Base-by-base conservation (phyloP, 2,329 filamentous ascomycete genomes). In the Colletotrichum cuscutae region DNA sequence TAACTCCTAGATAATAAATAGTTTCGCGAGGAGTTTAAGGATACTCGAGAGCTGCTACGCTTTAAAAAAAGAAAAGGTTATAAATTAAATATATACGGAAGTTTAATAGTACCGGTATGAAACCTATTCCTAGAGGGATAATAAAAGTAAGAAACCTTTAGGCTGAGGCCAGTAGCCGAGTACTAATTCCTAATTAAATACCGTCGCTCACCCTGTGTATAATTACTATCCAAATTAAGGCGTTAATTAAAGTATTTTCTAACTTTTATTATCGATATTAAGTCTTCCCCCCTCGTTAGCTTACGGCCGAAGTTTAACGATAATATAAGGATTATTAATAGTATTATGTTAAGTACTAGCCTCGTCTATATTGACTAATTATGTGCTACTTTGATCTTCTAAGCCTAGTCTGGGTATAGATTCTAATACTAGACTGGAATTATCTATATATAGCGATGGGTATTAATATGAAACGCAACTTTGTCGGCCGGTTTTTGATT, bases 1-100 rank as follows among this genome's bases (percentile, higher is more conserved):
- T 42, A 63, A 35, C 60, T 63, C 37, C 28, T 63, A 26, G 42
- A 53, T n/a, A 42, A 63, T 37, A 42, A 63, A 13, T 63, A 26
- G 42, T 63, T 63, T 52, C 22, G 42, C 19, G 60, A 63, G 37
- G 5, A 32, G 15, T 63, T 37, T 52, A 28, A 63, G 13, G 60
- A 53, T 22, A 52, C 60, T 52, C 60, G 60, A 49, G 60, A 53
- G 24, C 60, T 37, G 15, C 60, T 53, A 24, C 26, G 37, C 19
- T 19, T 37, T 52, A 35, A 5, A 4, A 24, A 4, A 37, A 22
- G 30, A 13, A 19, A 59, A 59, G 11, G 30, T n/a, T 22, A 12
- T 37, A 37, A 24, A 59, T 35, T 37, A 4, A 37, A 13, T 1
- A 37, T 1, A 37, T 37, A 37, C 12, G 35, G 35, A 37, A 13